Evolutionary conservation across 208 protist species (phyloP), one percentile per base, ranked within the genome.

Genomic region (Leishmania martiniquensis): DNA sequence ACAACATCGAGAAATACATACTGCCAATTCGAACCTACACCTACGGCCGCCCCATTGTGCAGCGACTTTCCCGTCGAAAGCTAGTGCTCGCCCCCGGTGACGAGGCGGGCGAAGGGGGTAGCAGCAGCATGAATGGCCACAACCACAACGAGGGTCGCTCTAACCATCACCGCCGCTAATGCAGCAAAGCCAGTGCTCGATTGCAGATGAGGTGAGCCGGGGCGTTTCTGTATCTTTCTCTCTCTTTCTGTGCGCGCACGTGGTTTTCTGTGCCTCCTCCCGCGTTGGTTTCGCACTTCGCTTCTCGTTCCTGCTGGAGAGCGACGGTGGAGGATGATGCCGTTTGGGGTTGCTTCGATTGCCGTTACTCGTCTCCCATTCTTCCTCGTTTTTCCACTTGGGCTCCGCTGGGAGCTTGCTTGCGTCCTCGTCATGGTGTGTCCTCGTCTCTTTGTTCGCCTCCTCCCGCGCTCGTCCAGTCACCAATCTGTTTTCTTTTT

Each of bases 11-110:
- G 85, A 90, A 94, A 77, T 96, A 95, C 74, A 89, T 99, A 25
- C 76, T 95, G 49, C 91, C 95, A 2, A 96, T 99, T n/a, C 92
- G 95, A 39, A 96, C 93, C 62, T 98, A 95, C 85, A 98, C 93
- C 34, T 99, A 99, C 80, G 98, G 98, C 39, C 97, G 98, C 72
- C 98, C 99, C 75, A 99, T 99, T 84, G 94, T 99, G 29, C 92
- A 98, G 54, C 94, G 97, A 25, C 87, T 99, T 32, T 94, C 96
- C 52, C 86, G 92, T 37, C 88, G 91, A 62, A 86, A 94, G 72
- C 76, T 96, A 39, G 89, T 94, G n/a, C 87, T 85, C 70, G 75
- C 86, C 39, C 91, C 91, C 0, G 87, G 83, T 7, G 89, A 90
- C 29, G 78, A 91, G 13, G 79, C 75, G 25, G 77, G 54, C 12